Evolutionary conservation across 2,329 filamentous ascomycete genomes (phyloP).

Genomic region (Nigrospora osmanthi): DNA sequence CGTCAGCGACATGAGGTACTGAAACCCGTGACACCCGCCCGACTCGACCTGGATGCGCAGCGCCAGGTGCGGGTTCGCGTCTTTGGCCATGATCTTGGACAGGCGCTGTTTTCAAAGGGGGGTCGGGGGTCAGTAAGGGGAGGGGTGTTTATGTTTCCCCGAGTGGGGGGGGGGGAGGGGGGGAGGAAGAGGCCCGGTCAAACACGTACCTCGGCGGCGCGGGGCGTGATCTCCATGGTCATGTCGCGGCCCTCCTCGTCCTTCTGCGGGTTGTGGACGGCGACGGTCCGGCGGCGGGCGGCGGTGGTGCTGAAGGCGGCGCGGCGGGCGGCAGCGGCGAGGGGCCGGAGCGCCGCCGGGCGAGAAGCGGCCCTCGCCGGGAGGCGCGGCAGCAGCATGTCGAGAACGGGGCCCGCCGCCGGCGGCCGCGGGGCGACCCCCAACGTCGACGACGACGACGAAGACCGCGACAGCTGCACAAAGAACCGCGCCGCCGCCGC

Average conservation of each 20-base stretch:
- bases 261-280: constrained; percentile 61
- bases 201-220: constrained; percentile 64
- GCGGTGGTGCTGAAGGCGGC: constrained; percentile 1
- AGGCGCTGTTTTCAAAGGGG: constrained; percentile 49
- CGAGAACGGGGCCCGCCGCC: constrained; percentile 22
- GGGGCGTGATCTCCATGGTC: constrained; percentile 72
- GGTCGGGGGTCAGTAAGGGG: not conserved
- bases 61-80: constrained; percentile 69
- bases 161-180: not conserved
- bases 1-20: constrained; percentile 88
- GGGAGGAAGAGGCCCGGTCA: not conserved
- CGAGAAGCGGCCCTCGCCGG: constrained; percentile 9
- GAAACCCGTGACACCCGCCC: constrained; percentile 95
- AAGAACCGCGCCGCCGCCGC: constrained; percentile 22
- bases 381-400: constrained; percentile 20
- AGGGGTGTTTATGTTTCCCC: not conserved
- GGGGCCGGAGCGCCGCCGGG: not conserved
- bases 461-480: constrained; percentile 17
- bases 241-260: constrained; percentile 84
- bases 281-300: constrained; percentile 31
- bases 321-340: not conserved
- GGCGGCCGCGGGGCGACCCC: constrained; percentile 7
- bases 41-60: constrained; percentile 89
- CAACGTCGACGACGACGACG: too few species aligned
- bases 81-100: constrained; percentile 64